Conservation (phyloP, 2,329 filamentous ascomycete genomes). For the Diaporthe humulicola region DNA sequence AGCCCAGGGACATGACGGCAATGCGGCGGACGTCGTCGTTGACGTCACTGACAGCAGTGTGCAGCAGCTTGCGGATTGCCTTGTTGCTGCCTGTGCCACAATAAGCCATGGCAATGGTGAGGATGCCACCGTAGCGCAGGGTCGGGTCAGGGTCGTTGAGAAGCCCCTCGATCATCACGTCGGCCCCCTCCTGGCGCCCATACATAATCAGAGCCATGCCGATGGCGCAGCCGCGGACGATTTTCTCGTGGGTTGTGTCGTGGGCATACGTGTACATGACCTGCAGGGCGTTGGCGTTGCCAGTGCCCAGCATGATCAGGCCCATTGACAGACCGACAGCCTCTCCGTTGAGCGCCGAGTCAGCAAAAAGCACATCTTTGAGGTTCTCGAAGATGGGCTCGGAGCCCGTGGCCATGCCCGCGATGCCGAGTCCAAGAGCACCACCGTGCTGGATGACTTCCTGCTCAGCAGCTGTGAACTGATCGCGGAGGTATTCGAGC, state of each 20-base stretch:
- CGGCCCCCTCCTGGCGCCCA: constrained; percentile 91
- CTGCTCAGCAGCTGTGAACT: constrained; percentile 82
- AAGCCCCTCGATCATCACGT: constrained; percentile 93
- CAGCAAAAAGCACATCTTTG: constrained; percentile 88
- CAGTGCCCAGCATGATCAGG: constrained; percentile 98
- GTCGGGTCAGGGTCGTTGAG: constrained; percentile 94
- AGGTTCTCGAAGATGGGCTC: constrained; percentile 93
- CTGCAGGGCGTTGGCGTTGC: constrained; percentile 91
- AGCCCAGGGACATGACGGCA: constrained; percentile 97
- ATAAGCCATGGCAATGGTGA: constrained; percentile 98
- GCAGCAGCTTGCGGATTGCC: constrained; percentile 93
- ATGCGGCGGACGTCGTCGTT: constrained; percentile 97
- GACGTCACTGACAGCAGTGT: constrained; percentile 97
- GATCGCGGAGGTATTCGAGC: constrained; percentile 80
- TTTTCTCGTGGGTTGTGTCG: constrained; percentile 99
- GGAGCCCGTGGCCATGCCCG: constrained; percentile 96
- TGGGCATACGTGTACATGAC: constrained; percentile 99
- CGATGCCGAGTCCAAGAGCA: constrained; percentile 93
- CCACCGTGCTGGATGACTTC: constrained; percentile 98
- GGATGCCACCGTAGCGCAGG: constrained; percentile 95
- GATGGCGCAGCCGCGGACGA: constrained; percentile 92
- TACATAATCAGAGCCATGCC: constrained; percentile 99
- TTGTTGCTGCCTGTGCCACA: constrained; percentile 99
- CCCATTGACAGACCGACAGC: constrained; percentile 97
- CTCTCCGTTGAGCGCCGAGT: constrained; percentile 97